Conservation (phyloP, 768 basidiomycete species). For the Cubamyces sp. region DNA sequence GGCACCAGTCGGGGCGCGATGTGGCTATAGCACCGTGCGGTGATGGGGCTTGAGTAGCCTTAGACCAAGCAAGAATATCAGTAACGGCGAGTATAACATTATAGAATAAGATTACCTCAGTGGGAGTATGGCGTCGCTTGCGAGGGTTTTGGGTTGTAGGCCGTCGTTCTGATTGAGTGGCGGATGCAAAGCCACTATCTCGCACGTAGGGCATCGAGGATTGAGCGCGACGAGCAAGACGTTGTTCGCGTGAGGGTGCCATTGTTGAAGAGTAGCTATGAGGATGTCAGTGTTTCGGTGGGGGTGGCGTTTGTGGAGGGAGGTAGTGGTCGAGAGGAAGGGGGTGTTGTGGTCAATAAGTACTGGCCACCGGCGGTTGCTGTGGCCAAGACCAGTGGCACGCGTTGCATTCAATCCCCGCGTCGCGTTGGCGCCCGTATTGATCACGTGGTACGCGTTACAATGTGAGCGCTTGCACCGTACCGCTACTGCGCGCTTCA, state of each 20-base stretch:
- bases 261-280: not conserved
- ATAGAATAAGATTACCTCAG: no score
- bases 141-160: no score
- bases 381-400: constrained; percentile 3
- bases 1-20: not conserved
- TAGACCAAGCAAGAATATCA: no score
- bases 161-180: constrained; percentile 1
- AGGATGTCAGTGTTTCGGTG: no score
- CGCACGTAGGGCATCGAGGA: not conserved
- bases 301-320: not conserved
- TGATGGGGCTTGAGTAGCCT: no score
- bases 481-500: not conserved
- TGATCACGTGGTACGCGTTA: not conserved
- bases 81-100: no score
- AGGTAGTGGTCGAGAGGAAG: not conserved
- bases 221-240: not conserved
- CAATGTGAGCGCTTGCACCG: not conserved
- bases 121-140: no score
- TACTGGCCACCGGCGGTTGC: not conserved
- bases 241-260: not conserved
- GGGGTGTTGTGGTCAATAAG: not conserved
- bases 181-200: constrained; percentile 15
- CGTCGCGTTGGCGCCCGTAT: not conserved
- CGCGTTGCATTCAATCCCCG: not conserved
- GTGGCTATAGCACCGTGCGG: not conserved